phyloP scores from a whole-genome alignment of 1,139 yeast genomes.

The Blastobotrys capitulatus region DNA sequence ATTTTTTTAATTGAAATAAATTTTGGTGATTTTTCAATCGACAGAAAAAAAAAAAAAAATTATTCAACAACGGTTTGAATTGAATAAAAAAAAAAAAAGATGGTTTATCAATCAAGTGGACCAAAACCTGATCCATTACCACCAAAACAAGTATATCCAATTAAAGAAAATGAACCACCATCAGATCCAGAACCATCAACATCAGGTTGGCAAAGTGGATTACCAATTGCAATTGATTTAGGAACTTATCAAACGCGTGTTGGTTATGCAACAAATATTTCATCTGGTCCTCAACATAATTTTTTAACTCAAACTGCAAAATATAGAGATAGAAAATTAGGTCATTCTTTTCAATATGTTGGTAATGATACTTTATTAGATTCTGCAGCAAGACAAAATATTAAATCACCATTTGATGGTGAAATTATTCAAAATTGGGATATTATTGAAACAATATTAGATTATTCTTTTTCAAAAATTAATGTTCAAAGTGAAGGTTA shows the following conservation, averaged over 20 bases:
- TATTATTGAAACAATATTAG: conserved; percentile 71
- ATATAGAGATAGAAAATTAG: conserved; percentile 71
- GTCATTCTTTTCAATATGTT: conserved; percentile 58
- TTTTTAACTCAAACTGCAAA: conserved; percentile 70
- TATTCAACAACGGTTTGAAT: too few relatives aligned
- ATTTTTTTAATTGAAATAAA: too few relatives aligned
- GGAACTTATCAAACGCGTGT: conserved; percentile 68
- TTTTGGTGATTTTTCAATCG: too few relatives aligned
- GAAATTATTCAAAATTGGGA: conserved; percentile 90
- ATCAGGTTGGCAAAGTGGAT: conserved; percentile 45
- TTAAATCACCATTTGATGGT: conserved; percentile 83
- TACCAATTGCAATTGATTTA: conserved; percentile 64
- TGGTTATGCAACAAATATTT: conserved; percentile 52
- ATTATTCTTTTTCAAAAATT: conserved; percentile 75
- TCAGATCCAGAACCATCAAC: conserved; percentile 46
- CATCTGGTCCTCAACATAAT: conserved; percentile 50
- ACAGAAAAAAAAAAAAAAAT: not conserved
- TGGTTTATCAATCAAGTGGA: conserved; percentile 2
- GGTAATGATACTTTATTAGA: conserved; percentile 83
- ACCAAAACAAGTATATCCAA: conserved; percentile 46
- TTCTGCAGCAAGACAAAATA: conserved; percentile 57
- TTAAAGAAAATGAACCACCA: conserved; percentile 39
- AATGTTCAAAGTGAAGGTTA: conserved; percentile 48
- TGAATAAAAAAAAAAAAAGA: conserved; percentile 5
- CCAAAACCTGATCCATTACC: conserved; percentile 11